phyloP scores from a whole-genome alignment of 768 basidiomycete genomes.

The Podaxis sp. region DNA sequence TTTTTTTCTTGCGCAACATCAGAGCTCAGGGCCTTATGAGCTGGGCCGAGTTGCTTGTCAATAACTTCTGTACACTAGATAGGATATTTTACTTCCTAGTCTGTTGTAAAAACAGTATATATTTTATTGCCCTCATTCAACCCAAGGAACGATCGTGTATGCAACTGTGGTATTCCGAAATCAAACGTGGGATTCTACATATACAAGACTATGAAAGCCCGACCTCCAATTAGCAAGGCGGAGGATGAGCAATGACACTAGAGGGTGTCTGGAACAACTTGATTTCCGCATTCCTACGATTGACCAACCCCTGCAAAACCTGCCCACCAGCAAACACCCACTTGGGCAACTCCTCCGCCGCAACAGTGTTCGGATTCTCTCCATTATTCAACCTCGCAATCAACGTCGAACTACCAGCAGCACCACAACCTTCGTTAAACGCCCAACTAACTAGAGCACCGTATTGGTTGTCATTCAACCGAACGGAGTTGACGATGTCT shows the following conservation, averaged over 20 bases:
- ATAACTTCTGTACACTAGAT: not conserved
- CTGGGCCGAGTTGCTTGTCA: not conserved
- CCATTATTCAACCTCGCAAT: conserved; percentile 30
- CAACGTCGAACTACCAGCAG: conserved; percentile 27
- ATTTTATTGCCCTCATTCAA: not conserved
- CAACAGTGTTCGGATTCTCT: conserved; percentile 32
- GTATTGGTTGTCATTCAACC: conserved; percentile 33
- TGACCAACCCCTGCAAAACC: conserved; percentile 28
- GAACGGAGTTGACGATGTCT: conserved; percentile 23
- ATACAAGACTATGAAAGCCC: not conserved
- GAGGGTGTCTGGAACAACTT: conserved; percentile 31
- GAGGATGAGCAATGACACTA: conserved; percentile 27
- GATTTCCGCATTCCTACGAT: conserved; percentile 29
- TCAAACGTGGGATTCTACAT: not conserved
- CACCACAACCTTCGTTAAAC: conserved; percentile 32
- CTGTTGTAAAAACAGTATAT: not conserved
- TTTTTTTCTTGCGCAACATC: not conserved
- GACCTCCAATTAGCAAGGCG: conserved; percentile 14
- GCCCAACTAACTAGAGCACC: conserved; percentile 31
- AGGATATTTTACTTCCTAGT: not conserved
- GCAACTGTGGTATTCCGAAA: not conserved
- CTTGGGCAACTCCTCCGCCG: conserved; percentile 31
- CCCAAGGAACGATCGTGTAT: no score
- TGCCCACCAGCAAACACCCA: conserved; percentile 29
- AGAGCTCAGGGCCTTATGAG: not conserved